Evolutionary conservation across 2,329 filamentous ascomycete genomes (phyloP), one percentile per base, ranked within the genome.

Genomic region (Hypoxylon sp.): DNA sequence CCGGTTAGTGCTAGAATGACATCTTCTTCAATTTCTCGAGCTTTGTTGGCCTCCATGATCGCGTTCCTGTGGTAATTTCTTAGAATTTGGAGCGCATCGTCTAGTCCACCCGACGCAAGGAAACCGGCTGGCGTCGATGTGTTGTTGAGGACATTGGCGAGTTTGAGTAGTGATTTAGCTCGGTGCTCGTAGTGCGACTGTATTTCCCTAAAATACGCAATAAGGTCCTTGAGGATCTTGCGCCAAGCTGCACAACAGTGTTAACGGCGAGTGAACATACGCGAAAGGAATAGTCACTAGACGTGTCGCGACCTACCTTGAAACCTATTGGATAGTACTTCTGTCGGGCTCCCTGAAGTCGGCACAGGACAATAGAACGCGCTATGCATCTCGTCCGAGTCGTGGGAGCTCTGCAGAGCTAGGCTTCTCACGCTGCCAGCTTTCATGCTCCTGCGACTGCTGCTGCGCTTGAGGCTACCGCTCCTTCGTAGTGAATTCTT

Each of bases 161-260:
- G 88, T 74, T 97, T 97, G 65, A 93, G 79, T 3, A 97, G 85
- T 6, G 91, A 89, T 79, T 98, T 98, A 29, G 92, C 88, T 68
- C 92, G 90, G 62, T 91, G 87, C 76, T 99, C 95, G 80, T 98
- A 98, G 52, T 94, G 93, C 55, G 87, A 88, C 77, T 97, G 93
- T 51, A 98, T 90, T 79, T 98, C 96, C 74, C 93, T 91, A 79
- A 98, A 98, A 79, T 97, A 98, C 62, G 92, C 84, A 72, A 98
- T 97, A 48, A 98, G 86, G 73, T 98, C 94, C 79, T 98, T 98
- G 58, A 99, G 87, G 13, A 98, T 87, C 83, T 97, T 97, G 75
- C 96, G 89, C 96, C 96, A 99, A 56, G 92, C 94, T 97, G 73
- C 60, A 61, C 56, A 57, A 46, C 21, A 48, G n/a, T 24, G 51